Conservation (phyloP, 495 filamentous ascomycete species). For the Aspergillus biplanus region DNA sequence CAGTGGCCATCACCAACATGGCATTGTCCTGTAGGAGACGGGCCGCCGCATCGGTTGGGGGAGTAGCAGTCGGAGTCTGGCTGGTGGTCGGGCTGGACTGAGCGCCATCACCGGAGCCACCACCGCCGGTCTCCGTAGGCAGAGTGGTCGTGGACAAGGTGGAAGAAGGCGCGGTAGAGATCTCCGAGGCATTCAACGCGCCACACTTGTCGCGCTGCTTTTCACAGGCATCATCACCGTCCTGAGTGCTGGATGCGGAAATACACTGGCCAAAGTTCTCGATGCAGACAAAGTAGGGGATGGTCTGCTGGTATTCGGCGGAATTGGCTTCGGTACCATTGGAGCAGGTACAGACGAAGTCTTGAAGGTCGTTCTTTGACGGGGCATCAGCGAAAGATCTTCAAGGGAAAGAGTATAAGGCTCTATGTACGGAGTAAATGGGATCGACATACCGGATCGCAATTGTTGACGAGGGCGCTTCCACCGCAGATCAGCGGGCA, state of each 20-base stretch:
- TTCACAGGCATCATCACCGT: slow-evolving; percentile 51
- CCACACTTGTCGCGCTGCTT: slow-evolving; percentile 44
- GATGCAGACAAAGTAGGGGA: slow-evolving; percentile 62
- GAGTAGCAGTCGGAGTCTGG: slow-evolving; percentile 28
- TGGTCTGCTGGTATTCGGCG: slow-evolving; percentile 52
- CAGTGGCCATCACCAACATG: slow-evolving; percentile 52
- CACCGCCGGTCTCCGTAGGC: slow-evolving; percentile 36
- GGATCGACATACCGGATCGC: slow-evolving; percentile 43
- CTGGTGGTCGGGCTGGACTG: slow-evolving; percentile 31
- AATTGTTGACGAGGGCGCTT: slow-evolving; percentile 43
- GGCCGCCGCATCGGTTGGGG: slow-evolving; percentile 39
- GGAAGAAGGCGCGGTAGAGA: slow-evolving; percentile 26
- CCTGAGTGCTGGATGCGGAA: slow-evolving; percentile 46
- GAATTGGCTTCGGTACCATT: slow-evolving; percentile 57
- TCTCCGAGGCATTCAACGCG: slow-evolving; percentile 47
- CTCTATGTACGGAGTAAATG: background rate
- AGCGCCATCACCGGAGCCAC: slow-evolving; percentile 13
- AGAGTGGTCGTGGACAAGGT: slow-evolving; percentile 36
- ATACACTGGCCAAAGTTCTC: slow-evolving; percentile 56
- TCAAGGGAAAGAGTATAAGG: background rate
- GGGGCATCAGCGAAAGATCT: background rate
- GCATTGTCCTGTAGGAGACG: slow-evolving; percentile 51
- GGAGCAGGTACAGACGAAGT: slow-evolving; percentile 57
- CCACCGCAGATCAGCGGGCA: slow-evolving; percentile 53
- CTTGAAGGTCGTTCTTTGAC: slow-evolving; percentile 42